Conservation (phyloP, 2,329 filamentous ascomycete species). For the Fusarium palustre region DNA sequence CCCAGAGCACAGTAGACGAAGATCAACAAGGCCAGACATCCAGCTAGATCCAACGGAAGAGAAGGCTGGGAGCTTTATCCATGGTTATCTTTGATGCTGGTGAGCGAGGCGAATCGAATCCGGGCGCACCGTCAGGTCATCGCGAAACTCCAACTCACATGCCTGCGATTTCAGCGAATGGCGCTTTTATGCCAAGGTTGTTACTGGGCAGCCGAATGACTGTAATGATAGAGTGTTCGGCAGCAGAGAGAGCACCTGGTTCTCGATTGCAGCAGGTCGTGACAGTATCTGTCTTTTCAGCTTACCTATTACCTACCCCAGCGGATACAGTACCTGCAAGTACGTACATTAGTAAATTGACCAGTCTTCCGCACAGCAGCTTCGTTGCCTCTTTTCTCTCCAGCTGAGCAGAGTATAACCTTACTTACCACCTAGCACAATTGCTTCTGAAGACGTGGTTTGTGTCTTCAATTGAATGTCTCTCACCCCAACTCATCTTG, state of each 20-base stretch:
- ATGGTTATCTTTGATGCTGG: conserved; percentile 2
- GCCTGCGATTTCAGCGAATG: conserved; percentile 9
- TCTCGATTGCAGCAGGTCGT: neutral
- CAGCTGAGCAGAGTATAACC: conserved; percentile 13
- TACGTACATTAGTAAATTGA: neutral
- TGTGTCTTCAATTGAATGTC: conserved; percentile 36
- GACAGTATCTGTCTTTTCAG: conserved; percentile 17
- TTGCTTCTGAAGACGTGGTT: conserved; percentile 24
- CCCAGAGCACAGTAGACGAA: conserved; percentile 39
- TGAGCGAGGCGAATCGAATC: neutral
- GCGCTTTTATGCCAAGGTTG: neutral
- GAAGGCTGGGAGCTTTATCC: conserved; percentile 14
- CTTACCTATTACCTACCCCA: conserved; percentile 1
- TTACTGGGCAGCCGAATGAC: neutral
- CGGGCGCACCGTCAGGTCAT: conserved; percentile 5
- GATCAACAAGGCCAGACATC: conserved; percentile 30
- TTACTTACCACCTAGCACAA: conserved; percentile 30
- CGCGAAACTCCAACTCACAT: conserved; percentile 11
- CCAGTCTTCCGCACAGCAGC: neutral
- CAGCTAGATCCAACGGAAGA: conserved; percentile 4
- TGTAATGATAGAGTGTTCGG: neutral
- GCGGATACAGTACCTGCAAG: conserved; percentile 2
- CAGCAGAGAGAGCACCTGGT: neutral
- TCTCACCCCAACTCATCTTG: conserved; percentile 16
- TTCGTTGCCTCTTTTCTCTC: conserved; percentile 37